Base-by-base conservation (phyloP, 1,284 basidiomycete genomes). In the Takashimella koratensis region DNA sequence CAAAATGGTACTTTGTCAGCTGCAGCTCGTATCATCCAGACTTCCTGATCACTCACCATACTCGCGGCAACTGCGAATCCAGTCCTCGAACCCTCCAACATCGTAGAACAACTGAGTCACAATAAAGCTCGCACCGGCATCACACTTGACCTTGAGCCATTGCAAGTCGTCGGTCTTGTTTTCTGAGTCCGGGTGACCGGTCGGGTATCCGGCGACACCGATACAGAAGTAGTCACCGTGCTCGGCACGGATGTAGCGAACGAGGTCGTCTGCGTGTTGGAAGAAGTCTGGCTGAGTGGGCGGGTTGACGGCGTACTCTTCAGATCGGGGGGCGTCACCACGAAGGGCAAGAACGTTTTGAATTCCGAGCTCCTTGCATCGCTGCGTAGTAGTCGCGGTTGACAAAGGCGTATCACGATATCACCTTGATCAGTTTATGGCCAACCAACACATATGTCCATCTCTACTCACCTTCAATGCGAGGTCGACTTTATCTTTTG, bases 81-180 rank as follows among this genome's bases (percentile, higher is more conserved):
- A 97, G 26, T 77, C 68, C 47, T 91, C 76, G 75, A 95, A 97
- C 22, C 82, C 80, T 52, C 92, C 86, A 19, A 89, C 85, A 67
- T 98, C 95, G 75, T 98, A 99, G 75, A 99, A 99, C 40, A 98
- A 81, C 70, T 99, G 96, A 0, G 96, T 98, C 57, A 98, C 81
- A 59, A 99, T 89, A 73, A 92, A 97, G 66, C 96, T 87, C 2
- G 95, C 95, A 5, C 96, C 96, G 0, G 91, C 92, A 60, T 97
- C 88, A 42, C 98, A 86, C 76, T 98, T 98, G 30, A 81, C 80
- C 74, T 90, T 91, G 56, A 98, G 79, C 65, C 86, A 80, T 2
- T 80, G 76, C 20, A 98, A 80, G 65, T 95, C 88, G n/a, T 78
- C 78, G 48, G 89, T 85, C 58, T 84, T 83, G 4, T 78, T 74